Percentiles rank a stretch among this genome's conserved stretches.
Conservation (phyloP, 176 grass and related monocot genomes). For the Juncus effusus region DNA sequence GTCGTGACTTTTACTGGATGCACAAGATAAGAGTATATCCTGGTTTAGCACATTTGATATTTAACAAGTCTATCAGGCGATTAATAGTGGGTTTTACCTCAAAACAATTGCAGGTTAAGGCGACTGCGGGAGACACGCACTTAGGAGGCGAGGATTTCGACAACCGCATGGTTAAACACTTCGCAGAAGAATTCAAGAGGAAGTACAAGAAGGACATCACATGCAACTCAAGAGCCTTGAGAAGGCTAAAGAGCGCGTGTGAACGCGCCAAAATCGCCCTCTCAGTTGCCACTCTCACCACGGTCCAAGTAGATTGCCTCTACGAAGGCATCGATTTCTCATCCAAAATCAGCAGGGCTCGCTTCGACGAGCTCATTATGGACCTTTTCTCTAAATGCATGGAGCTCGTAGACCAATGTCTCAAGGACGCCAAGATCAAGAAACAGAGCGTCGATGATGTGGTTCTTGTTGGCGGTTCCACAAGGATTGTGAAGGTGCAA, state of each 20-base stretch:
- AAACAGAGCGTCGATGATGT: constrained; percentile 6
- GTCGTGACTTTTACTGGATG: too few relatives aligned
- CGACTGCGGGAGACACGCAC: background rate
- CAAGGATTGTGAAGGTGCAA: constrained; percentile 26
- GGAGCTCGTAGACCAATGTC: constrained; percentile 7
- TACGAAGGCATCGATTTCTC: constrained; percentile 22
- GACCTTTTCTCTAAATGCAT: constrained; percentile 26
- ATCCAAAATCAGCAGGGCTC: background rate
- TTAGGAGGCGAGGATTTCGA: constrained; percentile 8
- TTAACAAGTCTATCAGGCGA: too few relatives aligned
- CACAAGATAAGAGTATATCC: too few relatives aligned
- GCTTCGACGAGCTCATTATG: constrained; percentile 23
- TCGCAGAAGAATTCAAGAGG: constrained; percentile 23
- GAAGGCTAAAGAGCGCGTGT: constrained; percentile 17
- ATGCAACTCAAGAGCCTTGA: constrained; percentile 3
- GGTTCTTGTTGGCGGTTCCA: constrained; percentile 26
- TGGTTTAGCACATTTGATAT: background rate
- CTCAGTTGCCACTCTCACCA: background rate
- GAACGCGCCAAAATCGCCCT: constrained; percentile 18
- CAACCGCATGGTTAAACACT: constrained; percentile 14
- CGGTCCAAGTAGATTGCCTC: constrained; percentile 11
- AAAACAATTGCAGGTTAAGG: background rate
- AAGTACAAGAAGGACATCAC: constrained; percentile 26
- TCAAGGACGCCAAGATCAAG: constrained; percentile 23
- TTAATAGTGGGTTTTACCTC: too few relatives aligned